Percentiles rank a stretch among this genome's conserved stretches.
phyloP scores from a whole-genome alignment of 805 yeast genomes.

The Candida adriatica region DNA sequence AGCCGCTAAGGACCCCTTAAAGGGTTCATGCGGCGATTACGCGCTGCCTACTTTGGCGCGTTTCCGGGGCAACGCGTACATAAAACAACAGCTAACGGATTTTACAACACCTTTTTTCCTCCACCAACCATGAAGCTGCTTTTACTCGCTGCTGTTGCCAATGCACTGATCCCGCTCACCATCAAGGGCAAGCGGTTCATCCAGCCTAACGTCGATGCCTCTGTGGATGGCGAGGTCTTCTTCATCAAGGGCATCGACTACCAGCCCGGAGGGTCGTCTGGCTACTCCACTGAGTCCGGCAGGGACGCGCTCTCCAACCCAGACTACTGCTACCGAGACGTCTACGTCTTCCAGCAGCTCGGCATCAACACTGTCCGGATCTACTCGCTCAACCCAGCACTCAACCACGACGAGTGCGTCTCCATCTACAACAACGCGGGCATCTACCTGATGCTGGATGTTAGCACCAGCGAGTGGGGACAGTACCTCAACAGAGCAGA shows the following conservation, averaged over 20 bases:
- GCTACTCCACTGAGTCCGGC: slow-evolving; percentile 24
- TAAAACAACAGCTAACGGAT: no score
- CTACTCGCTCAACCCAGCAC: slow-evolving; percentile 74
- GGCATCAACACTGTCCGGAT: slow-evolving; percentile 84
- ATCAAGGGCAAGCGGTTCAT: slow-evolving; percentile 53
- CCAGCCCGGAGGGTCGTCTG: slow-evolving; percentile 89
- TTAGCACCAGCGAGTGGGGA: slow-evolving; percentile 63
- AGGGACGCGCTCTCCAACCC: slow-evolving; percentile 69
- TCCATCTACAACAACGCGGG: slow-evolving; percentile 85
- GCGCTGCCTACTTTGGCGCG: no score
- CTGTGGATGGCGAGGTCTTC: slow-evolving; percentile 53
- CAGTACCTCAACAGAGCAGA: slow-evolving; percentile 69
- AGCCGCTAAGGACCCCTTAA: no score
- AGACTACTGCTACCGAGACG: slow-evolving; percentile 72
- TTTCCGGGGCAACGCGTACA: no score
- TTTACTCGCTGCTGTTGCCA: slow-evolving; percentile 1
- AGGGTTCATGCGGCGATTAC: no score
- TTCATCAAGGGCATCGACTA: slow-evolving; percentile 85
- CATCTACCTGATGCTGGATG: slow-evolving; percentile 80
- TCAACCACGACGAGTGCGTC: slow-evolving; percentile 90
- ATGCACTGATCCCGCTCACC: slow-evolving; percentile 52
- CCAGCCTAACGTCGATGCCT: slow-evolving; percentile 39
- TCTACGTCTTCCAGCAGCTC: slow-evolving; percentile 65
- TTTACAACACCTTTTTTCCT: not conserved
- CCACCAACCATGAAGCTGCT: slow-evolving; percentile 2